Conservation (phyloP, 2,329 filamentous ascomycete species). For the Gremmenia infestans region DNA sequence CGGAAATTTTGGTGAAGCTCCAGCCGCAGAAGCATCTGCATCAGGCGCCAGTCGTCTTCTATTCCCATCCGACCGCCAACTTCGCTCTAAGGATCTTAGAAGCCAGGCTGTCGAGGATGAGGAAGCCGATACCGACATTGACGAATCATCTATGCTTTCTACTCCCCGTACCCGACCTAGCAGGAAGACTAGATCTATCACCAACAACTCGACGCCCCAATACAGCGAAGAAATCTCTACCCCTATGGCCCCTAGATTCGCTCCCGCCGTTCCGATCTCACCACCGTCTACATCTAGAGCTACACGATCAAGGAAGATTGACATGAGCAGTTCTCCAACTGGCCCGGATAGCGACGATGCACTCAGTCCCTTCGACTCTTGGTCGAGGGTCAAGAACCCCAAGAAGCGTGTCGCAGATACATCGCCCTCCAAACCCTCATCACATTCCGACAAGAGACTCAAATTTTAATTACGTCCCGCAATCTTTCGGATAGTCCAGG, state of each 20-base stretch:
- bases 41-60: slow-evolving; percentile 65
- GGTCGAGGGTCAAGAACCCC: slow-evolving; percentile 49
- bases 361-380: slow-evolving; percentile 56
- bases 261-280: slow-evolving; percentile 42
- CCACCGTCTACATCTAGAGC: slow-evolving; percentile 58
- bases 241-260: slow-evolving; percentile 51
- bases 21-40: neutral
- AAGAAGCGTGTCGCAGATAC: slow-evolving; percentile 4
- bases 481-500: neutral
- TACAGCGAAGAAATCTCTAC: slow-evolving; percentile 39
- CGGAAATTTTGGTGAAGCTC: slow-evolving; percentile 25
- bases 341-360: slow-evolving; percentile 16
- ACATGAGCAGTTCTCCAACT: slow-evolving; percentile 33
- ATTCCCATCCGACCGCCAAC: slow-evolving; percentile 48
- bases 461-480: neutral
- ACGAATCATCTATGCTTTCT: slow-evolving; percentile 28
- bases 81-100: slow-evolving; percentile 54
- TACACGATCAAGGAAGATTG: slow-evolving; percentile 51
- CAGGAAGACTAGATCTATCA: neutral
- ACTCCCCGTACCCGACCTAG: neutral
- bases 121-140: slow-evolving; percentile 48
- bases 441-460: neutral
- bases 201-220: slow-evolving; percentile 22
- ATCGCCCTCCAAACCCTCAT: neutral
- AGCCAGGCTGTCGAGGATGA: slow-evolving; percentile 52